Percentiles rank a stretch among this genome's conserved stretches.
Conservation (phyloP, 495 filamentous ascomycete genomes). For the Aspergillus bertholletiae region DNA sequence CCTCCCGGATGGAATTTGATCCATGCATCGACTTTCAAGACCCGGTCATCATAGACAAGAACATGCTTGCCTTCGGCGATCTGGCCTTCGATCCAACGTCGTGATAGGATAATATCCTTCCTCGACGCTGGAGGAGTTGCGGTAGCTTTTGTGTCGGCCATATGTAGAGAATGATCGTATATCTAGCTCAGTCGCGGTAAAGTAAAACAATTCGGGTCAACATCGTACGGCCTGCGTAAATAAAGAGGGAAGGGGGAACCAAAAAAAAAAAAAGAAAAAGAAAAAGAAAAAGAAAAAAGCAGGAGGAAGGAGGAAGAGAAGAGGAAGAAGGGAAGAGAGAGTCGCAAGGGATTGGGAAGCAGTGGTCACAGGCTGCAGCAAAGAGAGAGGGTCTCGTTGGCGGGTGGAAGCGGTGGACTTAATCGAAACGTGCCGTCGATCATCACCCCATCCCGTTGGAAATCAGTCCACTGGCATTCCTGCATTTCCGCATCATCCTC, state of each 20-base stretch:
- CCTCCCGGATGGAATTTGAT: constrained; percentile 88
- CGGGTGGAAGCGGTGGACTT: constrained; percentile 13
- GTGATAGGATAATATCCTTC: constrained; percentile 54
- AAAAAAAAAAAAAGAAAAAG: background rate
- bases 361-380: too few species aligned
- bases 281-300: background rate
- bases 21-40: constrained; percentile 86
- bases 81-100: constrained; percentile 77
- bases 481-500: background rate
- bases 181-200: background rate
- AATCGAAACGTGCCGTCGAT: constrained; percentile 10
- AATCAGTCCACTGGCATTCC: constrained; percentile 2
- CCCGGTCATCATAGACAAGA: constrained; percentile 75
- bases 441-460: background rate
- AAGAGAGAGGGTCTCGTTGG: constrained; percentile 18
- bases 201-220: constrained; percentile 3
- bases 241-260: background rate
- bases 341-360: too few species aligned
- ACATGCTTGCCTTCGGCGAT: constrained; percentile 84
- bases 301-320: background rate
- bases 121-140: constrained; percentile 17
- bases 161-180: background rate
- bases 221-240: constrained; percentile 1
- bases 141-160: constrained; percentile 1
- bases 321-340: constrained; percentile 12